Evolutionary conservation across 176 grass and related monocot genomes (phyloP).

Genomic region (Rhynchospora tenuis): DNA sequence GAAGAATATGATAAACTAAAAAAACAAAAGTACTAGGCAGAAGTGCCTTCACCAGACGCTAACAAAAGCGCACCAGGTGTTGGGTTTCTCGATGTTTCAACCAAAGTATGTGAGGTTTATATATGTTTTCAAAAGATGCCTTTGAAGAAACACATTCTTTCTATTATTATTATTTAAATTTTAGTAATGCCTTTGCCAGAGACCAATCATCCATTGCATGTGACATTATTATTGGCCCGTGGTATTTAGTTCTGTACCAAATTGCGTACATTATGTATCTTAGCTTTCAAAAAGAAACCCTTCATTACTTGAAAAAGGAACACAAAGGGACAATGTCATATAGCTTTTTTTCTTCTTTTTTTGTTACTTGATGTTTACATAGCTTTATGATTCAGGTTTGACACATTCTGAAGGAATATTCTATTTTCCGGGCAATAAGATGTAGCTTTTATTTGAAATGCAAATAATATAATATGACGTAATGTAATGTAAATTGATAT

Average conservation of each 20-base stretch:
- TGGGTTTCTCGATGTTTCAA: neutral
- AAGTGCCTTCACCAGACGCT: constrained; percentile 11
- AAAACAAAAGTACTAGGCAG: neutral
- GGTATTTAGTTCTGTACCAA: neutral
- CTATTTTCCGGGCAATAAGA: neutral
- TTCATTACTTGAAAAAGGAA: neutral
- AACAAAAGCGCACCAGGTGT: constrained; percentile 18
- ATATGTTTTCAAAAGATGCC: constrained; percentile 3
- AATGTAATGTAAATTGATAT: neutral
- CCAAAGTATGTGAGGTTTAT: constrained; percentile 1
- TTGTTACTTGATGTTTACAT: neutral
- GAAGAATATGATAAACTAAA: neutral
- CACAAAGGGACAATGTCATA: neutral
- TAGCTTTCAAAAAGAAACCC: neutral
- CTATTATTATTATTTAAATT: neutral
- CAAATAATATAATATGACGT: neutral
- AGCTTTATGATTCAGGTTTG: neutral
- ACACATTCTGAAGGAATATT: neutral
- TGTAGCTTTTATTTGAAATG: neutral
- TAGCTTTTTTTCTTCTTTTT: neutral
- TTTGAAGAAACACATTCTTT: constrained; percentile 1
- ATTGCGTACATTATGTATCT: neutral
- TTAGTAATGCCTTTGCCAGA: neutral
- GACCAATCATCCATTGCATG: neutral
- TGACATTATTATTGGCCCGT: neutral